Percentiles rank a stretch among this genome's conserved stretches.
phyloP scores from a whole-genome alignment of 1,284 basidiomycete species.

The Rhizoctonia solani region DNA sequence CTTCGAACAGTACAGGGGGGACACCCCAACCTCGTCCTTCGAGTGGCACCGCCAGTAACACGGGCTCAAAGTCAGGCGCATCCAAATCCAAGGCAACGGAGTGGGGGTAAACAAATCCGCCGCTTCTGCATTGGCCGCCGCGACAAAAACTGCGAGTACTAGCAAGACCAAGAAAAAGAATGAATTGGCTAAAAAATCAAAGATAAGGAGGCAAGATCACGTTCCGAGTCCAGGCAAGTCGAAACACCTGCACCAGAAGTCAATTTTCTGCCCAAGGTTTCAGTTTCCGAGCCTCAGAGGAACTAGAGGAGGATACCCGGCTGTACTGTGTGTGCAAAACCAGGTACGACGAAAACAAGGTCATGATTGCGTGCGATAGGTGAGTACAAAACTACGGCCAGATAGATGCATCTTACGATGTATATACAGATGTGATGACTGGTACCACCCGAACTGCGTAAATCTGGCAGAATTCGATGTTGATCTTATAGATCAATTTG shows the following conservation, averaged over 20 bases:
- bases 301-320: constrained; percentile 68
- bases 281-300: constrained; percentile 44
- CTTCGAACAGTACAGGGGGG: constrained; percentile 12
- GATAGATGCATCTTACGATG: neutral
- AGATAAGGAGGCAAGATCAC: constrained; percentile 23
- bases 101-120: constrained; percentile 24
- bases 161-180: constrained; percentile 33
- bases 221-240: constrained; percentile 31
- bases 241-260: constrained; percentile 25
- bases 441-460: constrained; percentile 85
- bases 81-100: constrained; percentile 27
- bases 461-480: constrained; percentile 74
- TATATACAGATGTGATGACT: constrained; percentile 74
- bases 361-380: constrained; percentile 92
- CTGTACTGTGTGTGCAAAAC: constrained; percentile 83
- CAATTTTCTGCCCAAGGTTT: constrained; percentile 5
- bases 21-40: constrained; percentile 29
- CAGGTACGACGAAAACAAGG: constrained; percentile 75
- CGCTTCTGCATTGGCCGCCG: constrained; percentile 28
- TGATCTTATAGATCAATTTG: constrained; percentile 84
- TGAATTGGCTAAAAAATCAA: constrained; percentile 21
- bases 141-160: neutral
- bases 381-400: constrained; percentile 46
- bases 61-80: constrained; percentile 1
- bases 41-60: neutral